Conservation (phyloP, 1,139 yeast species). For the Geotrichum candidum region DNA sequence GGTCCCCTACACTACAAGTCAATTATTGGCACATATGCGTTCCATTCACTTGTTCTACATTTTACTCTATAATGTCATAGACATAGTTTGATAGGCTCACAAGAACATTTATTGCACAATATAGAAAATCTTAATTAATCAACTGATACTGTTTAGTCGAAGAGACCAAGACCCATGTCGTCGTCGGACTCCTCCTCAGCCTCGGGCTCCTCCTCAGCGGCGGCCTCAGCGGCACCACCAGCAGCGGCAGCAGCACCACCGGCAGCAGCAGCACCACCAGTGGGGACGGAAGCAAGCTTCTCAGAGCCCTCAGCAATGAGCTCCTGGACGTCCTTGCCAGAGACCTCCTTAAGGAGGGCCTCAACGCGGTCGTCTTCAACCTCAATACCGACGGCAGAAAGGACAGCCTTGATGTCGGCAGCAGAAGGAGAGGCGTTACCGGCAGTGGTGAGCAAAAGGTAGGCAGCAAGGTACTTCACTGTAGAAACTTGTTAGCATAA, state of each 20-base stretch:
- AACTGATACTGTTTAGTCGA: constrained; percentile 32
- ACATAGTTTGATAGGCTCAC: not conserved
- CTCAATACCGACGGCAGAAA: constrained; percentile 93
- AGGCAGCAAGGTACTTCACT: constrained; percentile 48
- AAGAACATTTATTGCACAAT: not conserved
- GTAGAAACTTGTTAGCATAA: constrained; percentile 5
- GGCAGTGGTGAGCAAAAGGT: constrained; percentile 43
- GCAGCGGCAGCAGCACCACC: constrained; percentile 64
- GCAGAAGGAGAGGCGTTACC: constrained; percentile 74
- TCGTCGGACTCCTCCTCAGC: constrained; percentile 60
- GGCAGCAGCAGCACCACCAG: constrained; percentile 93
- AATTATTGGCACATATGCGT: not conserved
- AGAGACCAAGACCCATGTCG: constrained; percentile 51
- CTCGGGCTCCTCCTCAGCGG: constrained; percentile 59
- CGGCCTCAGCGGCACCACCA: constrained; percentile 65
- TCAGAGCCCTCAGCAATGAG: constrained; percentile 93
- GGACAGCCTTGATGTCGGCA: constrained; percentile 80
- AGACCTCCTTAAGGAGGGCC: constrained; percentile 81
- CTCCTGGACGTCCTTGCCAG: constrained; percentile 89
- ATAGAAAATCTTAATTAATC: not conserved
- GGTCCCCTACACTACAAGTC: not conserved
- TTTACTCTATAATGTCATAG: not conserved
- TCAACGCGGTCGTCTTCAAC: constrained; percentile 85
- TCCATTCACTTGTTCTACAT: not conserved
- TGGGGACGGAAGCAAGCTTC: constrained; percentile 94